Base-by-base conservation (phyloP, 2,329 filamentous ascomycete genomes). In the Graphilbum sp. region DNA sequence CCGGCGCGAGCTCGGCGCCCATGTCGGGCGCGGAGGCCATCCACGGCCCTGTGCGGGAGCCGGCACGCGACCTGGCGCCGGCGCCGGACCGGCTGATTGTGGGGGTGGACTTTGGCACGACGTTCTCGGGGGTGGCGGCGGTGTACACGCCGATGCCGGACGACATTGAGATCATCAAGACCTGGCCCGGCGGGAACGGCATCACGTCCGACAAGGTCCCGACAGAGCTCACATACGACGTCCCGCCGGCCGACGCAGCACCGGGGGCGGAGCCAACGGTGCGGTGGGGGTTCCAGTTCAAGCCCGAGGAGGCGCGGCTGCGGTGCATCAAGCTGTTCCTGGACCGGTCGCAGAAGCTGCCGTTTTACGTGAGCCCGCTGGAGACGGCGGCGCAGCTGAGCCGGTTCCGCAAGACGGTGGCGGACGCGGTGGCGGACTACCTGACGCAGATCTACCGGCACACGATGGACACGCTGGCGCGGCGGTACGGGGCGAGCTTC, bases 171-270 rank as follows among this genome's bases (percentile, higher is more conserved):
- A 83, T 86, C 49, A 85, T 87, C 61, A 86, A 85, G 61, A 79
- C 72, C 13, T 88, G 82, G 82, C 81, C 82, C 0, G 82, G 82
- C 20, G 79, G 79, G 21, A 86, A 87, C 51, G 80, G 80, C 49
- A 84, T 87, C 58, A 86, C 82, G n/a, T 85, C 79, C 27, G 81
- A 88, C 62, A 88, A 88, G 62, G 81, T 87, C 2, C 81, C 82
- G 2, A 85, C 80, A 13, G 81, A 87, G 54, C 78, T 87, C 38
- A 77, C 79, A 46, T 75, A 75, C 48, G 64, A 69, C 41, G 55
- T 60, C 24, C 6, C 6, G 13, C 55, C 61, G 38, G 51, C 57
- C 37, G n/a, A n/a, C n/a, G n/a, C n/a, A n/a, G n/a, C n/a, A n/a
- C n/a, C n/a, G n/a, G n/a, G n/a, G n/a, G n/a, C n/a, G n/a, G n/a